phyloP scores from a whole-genome alignment of 257 asterid species.

The Dorcoceras hygrometricum region DNA sequence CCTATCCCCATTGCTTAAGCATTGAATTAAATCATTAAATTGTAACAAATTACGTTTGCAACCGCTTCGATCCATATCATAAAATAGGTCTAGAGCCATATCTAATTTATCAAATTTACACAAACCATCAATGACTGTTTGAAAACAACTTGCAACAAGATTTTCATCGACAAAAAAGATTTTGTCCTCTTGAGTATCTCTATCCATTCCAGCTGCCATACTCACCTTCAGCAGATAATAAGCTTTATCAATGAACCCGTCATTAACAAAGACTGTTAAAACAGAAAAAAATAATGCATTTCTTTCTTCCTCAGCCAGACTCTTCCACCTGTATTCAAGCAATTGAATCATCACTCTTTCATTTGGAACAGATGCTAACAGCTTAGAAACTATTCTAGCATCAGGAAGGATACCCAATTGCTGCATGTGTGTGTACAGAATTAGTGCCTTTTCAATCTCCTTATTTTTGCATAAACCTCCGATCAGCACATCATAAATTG shows the following conservation, averaged over 20 bases:
- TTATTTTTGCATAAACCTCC: conserved; percentile 55
- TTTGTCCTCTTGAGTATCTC: conserved; percentile 36
- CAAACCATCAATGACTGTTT: conserved; percentile 63
- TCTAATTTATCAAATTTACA: conserved; percentile 57
- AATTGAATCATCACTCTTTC: conserved; percentile 49
- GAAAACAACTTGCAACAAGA: conserved; percentile 52
- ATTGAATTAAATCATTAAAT: conserved; percentile 59
- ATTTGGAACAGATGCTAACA: conserved; percentile 43
- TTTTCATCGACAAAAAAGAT: conserved; percentile 22
- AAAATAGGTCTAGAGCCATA: conserved; percentile 58
- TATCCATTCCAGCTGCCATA: conserved; percentile 25
- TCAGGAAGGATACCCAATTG: conserved; percentile 60
- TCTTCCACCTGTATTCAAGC: conserved; percentile 40
- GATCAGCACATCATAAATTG: conserved; percentile 65
- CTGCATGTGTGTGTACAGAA: conserved; percentile 51
- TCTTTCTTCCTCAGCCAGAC: conserved; percentile 42
- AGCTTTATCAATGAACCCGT: conserved; percentile 60
- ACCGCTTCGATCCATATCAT: conserved; percentile 46
- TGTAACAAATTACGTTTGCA: conserved; percentile 57
- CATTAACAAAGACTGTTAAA: conserved; percentile 49
- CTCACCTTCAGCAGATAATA: conserved; percentile 48
- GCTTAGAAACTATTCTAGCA: conserved; percentile 45
- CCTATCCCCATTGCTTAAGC: conserved; percentile 53
- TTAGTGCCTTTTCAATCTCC: conserved; percentile 50
- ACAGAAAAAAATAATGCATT: conserved; percentile 43